Percentiles rank a stretch among this genome's conserved stretches.
These are phyloP conservation scores for Anisodus acutangulus DNA, from an alignment of 257 asterid genomes.

Conservation along the genomic window DNA sequence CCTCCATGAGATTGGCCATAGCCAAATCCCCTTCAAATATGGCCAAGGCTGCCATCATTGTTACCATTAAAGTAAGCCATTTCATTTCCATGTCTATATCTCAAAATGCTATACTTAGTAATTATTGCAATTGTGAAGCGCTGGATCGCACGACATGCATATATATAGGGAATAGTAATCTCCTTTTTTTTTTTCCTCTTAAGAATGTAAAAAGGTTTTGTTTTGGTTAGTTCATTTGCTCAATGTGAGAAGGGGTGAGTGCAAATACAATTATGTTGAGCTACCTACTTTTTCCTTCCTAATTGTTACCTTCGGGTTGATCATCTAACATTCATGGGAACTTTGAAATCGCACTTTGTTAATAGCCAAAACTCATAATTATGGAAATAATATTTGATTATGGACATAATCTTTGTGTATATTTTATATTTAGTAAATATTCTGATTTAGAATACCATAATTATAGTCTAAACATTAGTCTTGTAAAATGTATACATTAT, in stretches of 20 bases:
- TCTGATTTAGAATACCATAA: no score
- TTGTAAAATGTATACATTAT: no score
- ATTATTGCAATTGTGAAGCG: background rate
- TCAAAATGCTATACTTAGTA: background rate
- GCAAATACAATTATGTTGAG: background rate
- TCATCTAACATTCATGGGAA: background rate
- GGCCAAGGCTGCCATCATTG: background rate
- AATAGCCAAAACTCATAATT: background rate
- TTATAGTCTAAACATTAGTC: no score
- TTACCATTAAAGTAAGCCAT: constrained; percentile 7
- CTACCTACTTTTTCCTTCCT: background rate
- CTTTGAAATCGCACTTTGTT: background rate
- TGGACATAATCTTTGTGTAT: no score
- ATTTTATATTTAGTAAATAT: no score
- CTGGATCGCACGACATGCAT: background rate
- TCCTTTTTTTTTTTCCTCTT: background rate
- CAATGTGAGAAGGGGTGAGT: background rate
- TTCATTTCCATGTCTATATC: constrained; percentile 9
- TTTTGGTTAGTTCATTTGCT: constrained; percentile 2
- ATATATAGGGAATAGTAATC: background rate
- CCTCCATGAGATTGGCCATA: constrained; percentile 28
- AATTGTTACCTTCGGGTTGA: background rate
- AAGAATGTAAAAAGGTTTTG: background rate
- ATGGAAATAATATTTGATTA: no score
- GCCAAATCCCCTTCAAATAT: background rate